These are phyloP conservation scores for Fusarium clavum DNA, from an alignment of 2,329 filamentous ascomycete species.

Conservation along the genomic window DNA sequence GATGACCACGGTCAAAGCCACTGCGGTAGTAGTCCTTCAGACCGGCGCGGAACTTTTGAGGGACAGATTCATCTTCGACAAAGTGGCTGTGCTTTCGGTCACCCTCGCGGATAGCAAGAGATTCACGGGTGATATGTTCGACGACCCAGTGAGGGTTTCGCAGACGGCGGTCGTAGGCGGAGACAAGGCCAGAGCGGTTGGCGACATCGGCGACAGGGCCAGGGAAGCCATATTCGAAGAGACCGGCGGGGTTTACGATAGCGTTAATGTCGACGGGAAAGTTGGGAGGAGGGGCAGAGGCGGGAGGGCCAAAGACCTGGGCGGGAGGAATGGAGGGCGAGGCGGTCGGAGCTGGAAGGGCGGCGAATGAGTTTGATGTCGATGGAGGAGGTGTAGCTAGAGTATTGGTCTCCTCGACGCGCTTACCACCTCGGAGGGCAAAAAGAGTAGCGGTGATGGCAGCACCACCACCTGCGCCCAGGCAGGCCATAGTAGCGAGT, in stretches of 20 bases:
- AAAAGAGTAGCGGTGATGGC: slow-evolving; percentile 78
- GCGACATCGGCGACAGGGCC: slow-evolving; percentile 89
- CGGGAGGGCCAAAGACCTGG: slow-evolving; percentile 60
- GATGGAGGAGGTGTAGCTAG: slow-evolving; percentile 50
- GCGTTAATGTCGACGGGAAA: slow-evolving; percentile 51
- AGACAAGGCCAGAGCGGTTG: slow-evolving; percentile 79
- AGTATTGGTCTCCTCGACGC: slow-evolving; percentile 51
- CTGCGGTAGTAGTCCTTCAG: slow-evolving; percentile 95
- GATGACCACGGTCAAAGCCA: slow-evolving; percentile 95
- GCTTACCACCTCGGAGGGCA: slow-evolving; percentile 65
- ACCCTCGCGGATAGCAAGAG: slow-evolving; percentile 77
- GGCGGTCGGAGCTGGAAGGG: slow-evolving; percentile 45
- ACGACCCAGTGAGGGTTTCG: slow-evolving; percentile 95
- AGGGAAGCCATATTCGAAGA: slow-evolving; percentile 91
- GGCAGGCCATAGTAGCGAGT: slow-evolving; percentile 78
- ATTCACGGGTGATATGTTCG: slow-evolving; percentile 94
- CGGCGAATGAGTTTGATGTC: slow-evolving; percentile 47
- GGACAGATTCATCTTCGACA: slow-evolving; percentile 85
- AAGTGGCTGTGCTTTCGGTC: slow-evolving; percentile 89
- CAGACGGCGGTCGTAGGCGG: slow-evolving; percentile 88
- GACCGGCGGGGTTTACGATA: slow-evolving; percentile 78
- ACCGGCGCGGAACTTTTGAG: slow-evolving; percentile 87
- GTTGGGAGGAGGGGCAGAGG: slow-evolving; percentile 47
- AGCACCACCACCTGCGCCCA: slow-evolving; percentile 81
- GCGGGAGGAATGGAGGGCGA: slow-evolving; percentile 65